A percentile compares a stretch with the other conserved stretches of the same genome.
Evolutionary conservation across 1,284 basidiomycete genomes (phyloP).

Genomic region (Tilletia walkeri): DNA sequence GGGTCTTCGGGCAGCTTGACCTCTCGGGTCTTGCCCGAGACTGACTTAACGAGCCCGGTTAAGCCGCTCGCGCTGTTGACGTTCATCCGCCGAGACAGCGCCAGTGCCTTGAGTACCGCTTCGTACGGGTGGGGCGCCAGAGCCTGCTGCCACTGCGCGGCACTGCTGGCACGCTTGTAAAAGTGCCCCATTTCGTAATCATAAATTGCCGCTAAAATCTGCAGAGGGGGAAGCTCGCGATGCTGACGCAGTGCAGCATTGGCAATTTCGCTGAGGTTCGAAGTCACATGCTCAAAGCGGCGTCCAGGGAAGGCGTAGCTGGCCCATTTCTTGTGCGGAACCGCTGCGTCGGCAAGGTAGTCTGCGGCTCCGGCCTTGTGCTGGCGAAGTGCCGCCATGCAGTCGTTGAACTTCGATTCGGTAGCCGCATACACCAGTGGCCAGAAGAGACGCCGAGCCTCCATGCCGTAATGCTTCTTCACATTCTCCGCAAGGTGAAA

Average conservation of each 20-base stretch:
- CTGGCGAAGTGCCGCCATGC: background rate
- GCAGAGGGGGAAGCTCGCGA: slow-evolving; percentile 4
- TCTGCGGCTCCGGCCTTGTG: background rate
- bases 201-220: background rate
- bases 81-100: no score
- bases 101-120: no score
- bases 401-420: slow-evolving; percentile 6
- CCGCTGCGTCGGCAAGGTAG: background rate
- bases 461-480: slow-evolving; percentile 3
- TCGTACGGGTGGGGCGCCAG: no score
- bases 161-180: background rate
- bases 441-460: background rate
- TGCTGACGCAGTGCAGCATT: background rate
- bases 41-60: no score
- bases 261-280: background rate
- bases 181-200: slow-evolving; percentile 2
- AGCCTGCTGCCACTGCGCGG: no score
- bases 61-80: no score
- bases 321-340: background rate
- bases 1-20: no score
- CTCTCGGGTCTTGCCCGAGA: no score
- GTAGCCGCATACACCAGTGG: slow-evolving; percentile 6
- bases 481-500: slow-evolving; percentile 5
- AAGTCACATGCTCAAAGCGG: background rate
- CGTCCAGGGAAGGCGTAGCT: background rate